These are phyloP conservation scores for Trichaptum fuscoviolaceum DNA, from an alignment of 768 basidiomycete genomes.

Conservation along the genomic window DNA sequence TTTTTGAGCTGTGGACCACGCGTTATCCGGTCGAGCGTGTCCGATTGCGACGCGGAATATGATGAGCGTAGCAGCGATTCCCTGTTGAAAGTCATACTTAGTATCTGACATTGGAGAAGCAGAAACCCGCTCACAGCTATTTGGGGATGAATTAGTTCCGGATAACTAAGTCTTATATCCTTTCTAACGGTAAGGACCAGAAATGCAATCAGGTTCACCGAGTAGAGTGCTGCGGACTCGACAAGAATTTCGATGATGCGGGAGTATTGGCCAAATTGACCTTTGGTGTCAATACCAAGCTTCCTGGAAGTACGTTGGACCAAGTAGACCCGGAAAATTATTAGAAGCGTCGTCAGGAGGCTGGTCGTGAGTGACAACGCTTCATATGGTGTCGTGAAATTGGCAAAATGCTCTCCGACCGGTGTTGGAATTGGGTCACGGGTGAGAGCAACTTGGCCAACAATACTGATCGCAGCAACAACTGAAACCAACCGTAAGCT, in stretches of 20 bases:
- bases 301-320: not conserved
- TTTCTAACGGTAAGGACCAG: slow-evolving; percentile 31
- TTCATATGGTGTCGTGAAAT: not conserved
- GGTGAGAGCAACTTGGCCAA: not conserved
- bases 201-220: slow-evolving; percentile 33
- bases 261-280: not conserved
- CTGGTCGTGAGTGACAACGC: not conserved
- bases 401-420: not conserved
- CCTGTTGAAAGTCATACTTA: slow-evolving; percentile 12
- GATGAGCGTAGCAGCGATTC: slow-evolving; percentile 41
- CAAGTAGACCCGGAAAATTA: not conserved
- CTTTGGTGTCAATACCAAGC: not conserved
- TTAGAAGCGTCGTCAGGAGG: not conserved
- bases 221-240: slow-evolving; percentile 42
- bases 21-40: slow-evolving; percentile 21
- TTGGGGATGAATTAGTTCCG: not conserved
- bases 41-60: slow-evolving; percentile 44
- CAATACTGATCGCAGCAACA: not conserved
- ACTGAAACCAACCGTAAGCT: not conserved
- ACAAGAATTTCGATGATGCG: slow-evolving; percentile 25
- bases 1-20: not conserved
- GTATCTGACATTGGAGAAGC: slow-evolving; percentile 25
- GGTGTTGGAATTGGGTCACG: not conserved
- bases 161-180: slow-evolving; percentile 12
- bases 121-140: not conserved